These are phyloP conservation scores for Fusarium aywerte DNA, from an alignment of 2,329 filamentous ascomycete genomes.

Conservation along the genomic window DNA sequence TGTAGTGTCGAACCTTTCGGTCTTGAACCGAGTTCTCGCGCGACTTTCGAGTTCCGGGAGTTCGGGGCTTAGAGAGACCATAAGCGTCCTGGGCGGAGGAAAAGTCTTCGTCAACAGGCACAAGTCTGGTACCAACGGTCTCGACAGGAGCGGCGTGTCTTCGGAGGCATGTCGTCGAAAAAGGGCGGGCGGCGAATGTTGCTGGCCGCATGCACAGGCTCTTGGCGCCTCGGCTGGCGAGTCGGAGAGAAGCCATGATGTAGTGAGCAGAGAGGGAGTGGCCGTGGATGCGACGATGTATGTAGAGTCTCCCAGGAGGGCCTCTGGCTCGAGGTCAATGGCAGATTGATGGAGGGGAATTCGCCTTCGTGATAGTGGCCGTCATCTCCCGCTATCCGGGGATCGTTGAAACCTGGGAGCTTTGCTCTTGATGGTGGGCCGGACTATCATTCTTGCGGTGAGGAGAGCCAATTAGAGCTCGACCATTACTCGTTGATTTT, in stretches of 20 bases:
- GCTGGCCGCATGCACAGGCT: constrained; percentile 68
- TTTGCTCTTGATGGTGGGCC: constrained; percentile 47
- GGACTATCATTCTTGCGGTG: constrained; percentile 50
- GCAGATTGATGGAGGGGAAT: constrained; percentile 48
- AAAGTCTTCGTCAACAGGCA: constrained; percentile 74
- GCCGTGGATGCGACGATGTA: constrained; percentile 46
- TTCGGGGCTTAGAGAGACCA: constrained; percentile 57
- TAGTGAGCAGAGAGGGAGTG: constrained; percentile 42
- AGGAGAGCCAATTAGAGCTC: constrained; percentile 44
- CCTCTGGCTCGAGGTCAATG: constrained; percentile 54
- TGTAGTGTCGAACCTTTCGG: constrained; percentile 98
- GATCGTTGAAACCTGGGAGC: constrained; percentile 48
- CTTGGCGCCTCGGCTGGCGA: constrained; percentile 77
- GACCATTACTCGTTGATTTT: constrained; percentile 47
- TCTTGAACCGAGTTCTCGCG: constrained; percentile 61
- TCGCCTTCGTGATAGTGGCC: constrained; percentile 49
- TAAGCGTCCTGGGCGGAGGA: constrained; percentile 62
- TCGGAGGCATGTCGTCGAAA: constrained; percentile 73
- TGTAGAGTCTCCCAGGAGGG: constrained; percentile 48
- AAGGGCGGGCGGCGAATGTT: constrained; percentile 62
- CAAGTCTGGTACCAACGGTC: constrained; percentile 66
- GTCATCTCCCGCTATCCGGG: constrained; percentile 48
- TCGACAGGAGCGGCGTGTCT: constrained; percentile 67
- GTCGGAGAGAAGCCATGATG: constrained; percentile 78
- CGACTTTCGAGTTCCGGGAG: constrained; percentile 58